Evolutionary conservation across 352 stramenopile genomes (phyloP).

Genomic region (Paralagenidium karlingii): DNA sequence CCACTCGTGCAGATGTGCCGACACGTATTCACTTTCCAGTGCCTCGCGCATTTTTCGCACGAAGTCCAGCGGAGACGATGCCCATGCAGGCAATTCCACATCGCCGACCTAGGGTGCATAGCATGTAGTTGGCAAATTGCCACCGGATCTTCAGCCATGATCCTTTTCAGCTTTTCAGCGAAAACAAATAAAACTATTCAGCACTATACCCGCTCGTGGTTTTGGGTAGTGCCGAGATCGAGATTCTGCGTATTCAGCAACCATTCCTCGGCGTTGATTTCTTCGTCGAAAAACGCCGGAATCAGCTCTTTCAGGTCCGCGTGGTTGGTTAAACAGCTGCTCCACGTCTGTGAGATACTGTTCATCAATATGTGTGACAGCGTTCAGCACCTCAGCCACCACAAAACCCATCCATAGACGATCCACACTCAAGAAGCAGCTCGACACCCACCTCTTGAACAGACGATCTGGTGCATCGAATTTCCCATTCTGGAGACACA

Average conservation of each 20-base stretch:
- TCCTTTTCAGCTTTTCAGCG: too few relatives aligned
- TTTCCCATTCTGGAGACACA: constrained; percentile 16
- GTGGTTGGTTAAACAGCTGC: constrained; percentile 23
- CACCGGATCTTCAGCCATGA: too few relatives aligned
- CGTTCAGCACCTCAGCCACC: too few relatives aligned
- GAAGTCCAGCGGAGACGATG: constrained; percentile 71
- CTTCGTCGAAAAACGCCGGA: constrained; percentile 50
- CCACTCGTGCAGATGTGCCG: constrained; percentile 60
- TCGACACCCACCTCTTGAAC: constrained; percentile 17
- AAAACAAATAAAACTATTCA: too few relatives aligned
- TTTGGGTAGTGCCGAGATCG: constrained; percentile 9
- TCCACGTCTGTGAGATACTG: constrained; percentile 22
- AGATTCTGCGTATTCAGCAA: constrained; percentile 6
- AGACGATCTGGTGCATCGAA: constrained; percentile 58
- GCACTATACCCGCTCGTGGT: constrained; percentile 3
- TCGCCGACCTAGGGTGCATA: constrained; percentile 73
- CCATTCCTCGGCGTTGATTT: constrained; percentile 23
- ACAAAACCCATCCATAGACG: too few relatives aligned
- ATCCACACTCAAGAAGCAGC: too few relatives aligned
- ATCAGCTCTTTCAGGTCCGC: constrained; percentile 69
- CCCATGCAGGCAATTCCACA: constrained; percentile 92
- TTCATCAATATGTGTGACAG: neutral
- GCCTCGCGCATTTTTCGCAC: constrained; percentile 55
- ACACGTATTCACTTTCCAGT: constrained; percentile 68
- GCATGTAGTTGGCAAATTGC: too few relatives aligned